Base-by-base conservation (phyloP, 106 monocot genomes). In the Cymbidium sinense region DNA sequence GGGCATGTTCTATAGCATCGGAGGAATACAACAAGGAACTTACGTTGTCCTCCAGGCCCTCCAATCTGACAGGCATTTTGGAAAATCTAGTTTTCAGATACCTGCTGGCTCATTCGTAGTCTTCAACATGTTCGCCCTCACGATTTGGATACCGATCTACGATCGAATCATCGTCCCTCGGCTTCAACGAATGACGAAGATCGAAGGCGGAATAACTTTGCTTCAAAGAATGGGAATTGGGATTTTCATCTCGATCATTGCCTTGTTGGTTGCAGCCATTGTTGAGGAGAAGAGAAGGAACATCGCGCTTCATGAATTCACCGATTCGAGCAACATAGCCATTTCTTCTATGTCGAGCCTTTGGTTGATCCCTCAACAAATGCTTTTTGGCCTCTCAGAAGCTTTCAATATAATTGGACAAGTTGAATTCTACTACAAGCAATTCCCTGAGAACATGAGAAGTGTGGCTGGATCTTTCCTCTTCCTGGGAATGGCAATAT, bases 381-480 rank as follows among this genome's bases (percentile, higher is more conserved):
- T 70, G 15, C 37, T 87, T 0, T 30, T 77, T 0, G 91, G 91
- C 1, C 34, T 92, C 2, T 54, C 86, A 0, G 91, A 92, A 64
- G 91, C 89, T 0, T 92, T 92, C 50, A 83, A 64, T 36, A 8
- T 62, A 33, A 82, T 92, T 12, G 84, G 78, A 18, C 89, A 89
- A 37, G 23, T 78, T 0, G 91, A 92, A 77, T 89, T 92, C 74
- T 89, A 84, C 80, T 92, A 92, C 55, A 86, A 85, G 52, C 89
- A 92, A 70, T 92, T 92, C 50, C 91, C 91, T 9, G 91, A 92
- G 74, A 84, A 92, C 75, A 92, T 92, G 91, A 81, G 89, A 39
- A 92, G 91, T n/a, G 70, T 89, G 0, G 91, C 82, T 0, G 85
- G 86, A 2, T 74, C 87, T 18, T 28, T 87, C 1, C 21, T 83